A percentile compares a stretch with the other conserved stretches of the same genome.
Conservation (phyloP, 139 green algal genomes). For the Chara braunii region DNA sequence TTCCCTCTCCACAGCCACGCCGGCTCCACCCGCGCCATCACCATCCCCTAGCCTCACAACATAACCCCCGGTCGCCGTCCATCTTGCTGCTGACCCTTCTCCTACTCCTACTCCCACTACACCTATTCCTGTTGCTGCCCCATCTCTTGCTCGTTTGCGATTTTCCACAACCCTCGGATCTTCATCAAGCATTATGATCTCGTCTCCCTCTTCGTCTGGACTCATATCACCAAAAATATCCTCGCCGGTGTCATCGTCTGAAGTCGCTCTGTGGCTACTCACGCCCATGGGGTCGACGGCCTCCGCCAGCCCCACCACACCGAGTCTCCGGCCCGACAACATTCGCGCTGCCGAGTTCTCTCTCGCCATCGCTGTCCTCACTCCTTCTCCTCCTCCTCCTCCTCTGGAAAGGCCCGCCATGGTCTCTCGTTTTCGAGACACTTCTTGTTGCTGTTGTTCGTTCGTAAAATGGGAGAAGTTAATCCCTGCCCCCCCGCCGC, state of each 20-base stretch:
- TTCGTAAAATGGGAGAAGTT: no score
- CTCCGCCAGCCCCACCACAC: not conserved
- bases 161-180: not conserved
- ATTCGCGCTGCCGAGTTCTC: not conserved
- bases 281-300: no score
- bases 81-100: not conserved
- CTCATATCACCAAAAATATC: not conserved
- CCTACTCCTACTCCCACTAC: not conserved
- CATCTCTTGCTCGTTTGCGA: constrained; percentile 7
- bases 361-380: not conserved
- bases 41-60: not conserved
- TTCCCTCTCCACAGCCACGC: not conserved
- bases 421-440: no score
- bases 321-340: not conserved
- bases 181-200: constrained; percentile 13
- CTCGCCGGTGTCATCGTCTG: constrained; percentile 1
- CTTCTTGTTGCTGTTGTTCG: no score
- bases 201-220: not conserved
- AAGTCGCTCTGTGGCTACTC: no score
- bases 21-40: not conserved
- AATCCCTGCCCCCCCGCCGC: not conserved
- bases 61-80: not conserved
- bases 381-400: not conserved
- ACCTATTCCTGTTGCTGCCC: not conserved
- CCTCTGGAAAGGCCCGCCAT: no score